These are phyloP conservation scores for Daldinia eschscholtzii DNA, from an alignment of 2,329 filamentous ascomycete genomes.

Conservation along the genomic window DNA sequence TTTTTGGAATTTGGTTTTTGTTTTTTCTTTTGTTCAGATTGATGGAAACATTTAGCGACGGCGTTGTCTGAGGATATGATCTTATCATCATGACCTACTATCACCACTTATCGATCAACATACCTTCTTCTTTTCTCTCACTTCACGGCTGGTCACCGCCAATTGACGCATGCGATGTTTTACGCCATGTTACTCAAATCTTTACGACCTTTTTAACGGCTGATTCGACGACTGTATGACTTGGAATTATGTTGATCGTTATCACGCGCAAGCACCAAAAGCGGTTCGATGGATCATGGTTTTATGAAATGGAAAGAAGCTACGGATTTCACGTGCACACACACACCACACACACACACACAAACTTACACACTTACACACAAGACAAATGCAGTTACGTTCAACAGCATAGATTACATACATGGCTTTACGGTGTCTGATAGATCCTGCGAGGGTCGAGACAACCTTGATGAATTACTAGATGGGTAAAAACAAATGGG, in stretches of 20 bases:
- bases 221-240: slow-evolving; percentile 55
- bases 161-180: slow-evolving; percentile 50
- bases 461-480: slow-evolving; percentile 39
- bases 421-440: slow-evolving; percentile 38
- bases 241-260: slow-evolving; percentile 47
- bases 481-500: slow-evolving; percentile 38
- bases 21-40: slow-evolving; percentile 52
- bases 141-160: slow-evolving; percentile 52
- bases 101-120: slow-evolving; percentile 46
- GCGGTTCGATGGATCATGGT: slow-evolving; percentile 50
- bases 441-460: slow-evolving; percentile 31
- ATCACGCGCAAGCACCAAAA: slow-evolving; percentile 52
- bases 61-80: slow-evolving; percentile 58
- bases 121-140: slow-evolving; percentile 47
- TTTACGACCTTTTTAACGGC: slow-evolving; percentile 53
- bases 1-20: slow-evolving; percentile 43
- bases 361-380: slow-evolving; percentile 34
- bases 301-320: slow-evolving; percentile 49
- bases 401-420: slow-evolving; percentile 49
- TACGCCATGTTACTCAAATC: slow-evolving; percentile 51
- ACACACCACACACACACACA: too few relatives aligned
- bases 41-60: slow-evolving; percentile 59
- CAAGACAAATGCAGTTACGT: slow-evolving; percentile 44
- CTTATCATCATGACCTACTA: slow-evolving; percentile 49
- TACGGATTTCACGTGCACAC: slow-evolving; percentile 38